Evolutionary conservation across 176 grass and related monocot genomes (phyloP), one percentile per base, ranked within the genome.

Genomic region (Oryza meyeriana): DNA sequence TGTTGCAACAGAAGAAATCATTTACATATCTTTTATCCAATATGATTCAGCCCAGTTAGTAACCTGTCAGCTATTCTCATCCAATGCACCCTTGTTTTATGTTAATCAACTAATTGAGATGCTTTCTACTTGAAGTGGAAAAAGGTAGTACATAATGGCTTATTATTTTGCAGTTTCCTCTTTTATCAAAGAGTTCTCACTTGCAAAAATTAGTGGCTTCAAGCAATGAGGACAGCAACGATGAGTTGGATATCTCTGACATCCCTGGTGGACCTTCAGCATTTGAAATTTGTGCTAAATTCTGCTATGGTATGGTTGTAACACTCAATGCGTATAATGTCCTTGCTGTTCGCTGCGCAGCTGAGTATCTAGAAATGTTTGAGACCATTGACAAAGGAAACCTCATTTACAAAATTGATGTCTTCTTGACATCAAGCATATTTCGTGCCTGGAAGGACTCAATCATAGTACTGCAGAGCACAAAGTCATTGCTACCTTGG

Each of bases 281-380:
- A 61, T 99, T 99, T 80, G 93, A 99, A 90, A 90, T 99, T 5
- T 99, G 97, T 85, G 97, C 93, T 22, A 99, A 99, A 76, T 99
- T 99, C 72, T 99, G 91, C 66, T 99, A 99, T 58, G 89, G 97
- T 67, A 99, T 99, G 91, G 58, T 96, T 16, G 85, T 96, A 40
- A 99, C 93, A 58, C 87, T 99, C 87, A 99, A 99, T 82, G 97
- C 93, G 4, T 96, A 99, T 71, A 99, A 96, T 83, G 97, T 99
- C 20, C 87, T 96, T 11, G 89, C 91, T 28, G 91, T 89, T 58
- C 89, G 89, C 41, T 99, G 93, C 5, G 91, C 97, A 5, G 93
- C 91, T 66, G 97, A 96, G 77, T 99, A 94, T 80, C 93, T 99
- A 58, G 97, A 99, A 74, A 99, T 99, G 93, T 87, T 92, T 63